Base-by-base conservation (phyloP, 1,284 basidiomycete genomes). In the Pseudozyma sp. region DNA sequence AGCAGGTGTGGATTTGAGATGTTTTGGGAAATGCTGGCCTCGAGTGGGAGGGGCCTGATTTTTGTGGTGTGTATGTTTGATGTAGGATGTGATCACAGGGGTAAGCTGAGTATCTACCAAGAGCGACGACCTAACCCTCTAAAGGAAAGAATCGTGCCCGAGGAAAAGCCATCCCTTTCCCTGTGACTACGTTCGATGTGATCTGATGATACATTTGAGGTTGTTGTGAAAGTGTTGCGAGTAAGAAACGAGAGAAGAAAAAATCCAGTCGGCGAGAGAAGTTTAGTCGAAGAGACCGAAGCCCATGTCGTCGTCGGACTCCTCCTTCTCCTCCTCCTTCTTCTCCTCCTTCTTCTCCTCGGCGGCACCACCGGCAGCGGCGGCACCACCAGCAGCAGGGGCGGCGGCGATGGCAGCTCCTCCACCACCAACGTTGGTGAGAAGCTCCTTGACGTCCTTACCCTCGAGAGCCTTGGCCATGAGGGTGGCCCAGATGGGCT, bases 401-500 rank as follows among this genome's bases (percentile, higher is more conserved):
- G 86, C 88, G 58, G 81, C 85, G 47, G 87, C 87, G 48, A 88
- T 86, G 39, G 75, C 72, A 42, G 78, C 89, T 50, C 77, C 94
- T 82, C 92, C 92, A 78, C 92, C 92, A 81, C 93, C 92, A 76
- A 96, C 91, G 87, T 94, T 95, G 77, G 92, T 92, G 68, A 97
- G 89, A 76, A 99, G 88, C 57, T 96, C 94, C 88, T 94, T 97
- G 84, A 98, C 89, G 87, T 98, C 90, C 90, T 97, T 97, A 83
- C 95, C 95, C 88, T 97, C 95, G 58, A 99, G 91, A 40, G 96
- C 95, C 87, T 98, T 99, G 80, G 96, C 92, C 84, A 99, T 91
- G 81, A 99, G 92, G 50, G 91, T 87, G 69, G 95, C 94, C 96
- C 96, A 99, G 89, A 99, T 99, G 74, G 94, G 90, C 88, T 99